A percentile compares a stretch with the other conserved stretches of the same genome.
These are phyloP conservation scores for Mycena polygramma DNA, from an alignment of 768 basidiomycete genomes.

Conservation along the genomic window DNA sequence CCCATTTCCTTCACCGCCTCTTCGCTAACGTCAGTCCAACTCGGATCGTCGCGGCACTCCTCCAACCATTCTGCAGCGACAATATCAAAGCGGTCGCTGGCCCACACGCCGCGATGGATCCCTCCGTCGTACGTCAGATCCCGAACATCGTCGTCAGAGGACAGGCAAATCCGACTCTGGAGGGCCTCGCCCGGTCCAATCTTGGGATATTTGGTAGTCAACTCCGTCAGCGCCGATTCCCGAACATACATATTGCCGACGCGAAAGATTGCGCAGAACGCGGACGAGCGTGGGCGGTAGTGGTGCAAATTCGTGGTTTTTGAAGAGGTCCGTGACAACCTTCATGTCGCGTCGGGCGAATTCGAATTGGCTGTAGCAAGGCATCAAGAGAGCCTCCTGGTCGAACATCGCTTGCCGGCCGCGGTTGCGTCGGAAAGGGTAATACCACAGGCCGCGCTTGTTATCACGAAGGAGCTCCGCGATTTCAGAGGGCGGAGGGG, in stretches of 20 bases:
- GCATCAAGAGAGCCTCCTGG: not conserved
- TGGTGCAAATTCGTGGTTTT: not conserved
- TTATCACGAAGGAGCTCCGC: too few species aligned
- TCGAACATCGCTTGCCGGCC: not conserved
- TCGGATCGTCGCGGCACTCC: not conserved
- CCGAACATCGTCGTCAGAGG: constrained; percentile 19
- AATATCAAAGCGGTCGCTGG: constrained; percentile 39
- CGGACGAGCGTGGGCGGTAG: not conserved
- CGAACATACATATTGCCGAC: constrained; percentile 11
- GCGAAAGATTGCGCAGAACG: constrained; percentile 13
- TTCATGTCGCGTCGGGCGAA: not conserved
- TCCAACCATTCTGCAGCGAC: constrained; percentile 22
- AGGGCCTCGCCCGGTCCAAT: constrained; percentile 24
- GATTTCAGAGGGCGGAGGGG: too few species aligned
- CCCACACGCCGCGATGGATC: constrained; percentile 40
- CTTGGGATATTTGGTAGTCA: not conserved
- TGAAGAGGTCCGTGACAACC: not conserved
- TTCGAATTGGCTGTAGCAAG: not conserved
- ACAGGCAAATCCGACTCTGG: constrained; percentile 35
- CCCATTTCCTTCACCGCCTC: constrained; percentile 17
- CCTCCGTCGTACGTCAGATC: constrained; percentile 26
- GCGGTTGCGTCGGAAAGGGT: not conserved
- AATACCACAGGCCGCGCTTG: not conserved
- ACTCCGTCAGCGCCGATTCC: not conserved
- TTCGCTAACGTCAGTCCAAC: constrained; percentile 19